Conservation (phyloP, 2,329 filamentous ascomycete genomes). For the Clarireedia hainanense region DNA sequence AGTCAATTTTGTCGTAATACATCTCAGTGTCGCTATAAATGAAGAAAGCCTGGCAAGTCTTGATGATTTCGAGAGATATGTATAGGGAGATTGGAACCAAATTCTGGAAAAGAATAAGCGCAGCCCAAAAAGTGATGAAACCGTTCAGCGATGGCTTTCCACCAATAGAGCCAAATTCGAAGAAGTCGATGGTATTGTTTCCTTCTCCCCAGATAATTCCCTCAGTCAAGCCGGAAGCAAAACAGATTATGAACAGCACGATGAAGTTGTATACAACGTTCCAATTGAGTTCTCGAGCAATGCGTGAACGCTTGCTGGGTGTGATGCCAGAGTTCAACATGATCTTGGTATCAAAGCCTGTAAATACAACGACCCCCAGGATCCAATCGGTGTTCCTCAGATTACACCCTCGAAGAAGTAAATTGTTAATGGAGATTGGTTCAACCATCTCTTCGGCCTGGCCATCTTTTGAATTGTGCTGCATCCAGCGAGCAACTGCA, state of each 20-base stretch:
- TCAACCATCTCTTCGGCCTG: conserved; percentile 75
- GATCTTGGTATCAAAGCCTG: conserved; percentile 94
- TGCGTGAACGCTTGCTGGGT: conserved; percentile 84
- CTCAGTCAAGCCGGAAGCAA: conserved; percentile 76
- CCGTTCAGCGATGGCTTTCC: conserved; percentile 69
- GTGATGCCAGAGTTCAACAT: conserved; percentile 98
- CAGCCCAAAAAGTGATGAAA: conserved; percentile 95
- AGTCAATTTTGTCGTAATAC: conserved; percentile 93
- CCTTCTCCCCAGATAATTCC: conserved; percentile 72
- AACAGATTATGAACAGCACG: conserved; percentile 82
- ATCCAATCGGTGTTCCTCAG: conserved; percentile 95
- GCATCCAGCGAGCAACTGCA: conserved; percentile 80
- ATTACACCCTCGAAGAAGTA: conserved; percentile 87
- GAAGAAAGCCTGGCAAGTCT: conserved; percentile 88
- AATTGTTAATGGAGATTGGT: conserved; percentile 88
- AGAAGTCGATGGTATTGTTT: conserved; percentile 68
- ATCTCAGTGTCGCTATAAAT: conserved; percentile 94
- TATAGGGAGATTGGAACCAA: conserved; percentile 97
- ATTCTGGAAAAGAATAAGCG: conserved; percentile 92
- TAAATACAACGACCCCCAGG: conserved; percentile 86
- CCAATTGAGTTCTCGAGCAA: conserved; percentile 91
- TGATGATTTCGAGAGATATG: conserved; percentile 93
- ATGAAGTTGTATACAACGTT: conserved; percentile 96
- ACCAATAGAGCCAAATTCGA: conserved; percentile 81
- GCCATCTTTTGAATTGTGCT: conserved; percentile 56